A percentile compares a stretch with the other conserved stretches of the same genome.
phyloP scores from a whole-genome alignment of 495 filamentous ascomycete species.

The Neurospora sp. region DNA sequence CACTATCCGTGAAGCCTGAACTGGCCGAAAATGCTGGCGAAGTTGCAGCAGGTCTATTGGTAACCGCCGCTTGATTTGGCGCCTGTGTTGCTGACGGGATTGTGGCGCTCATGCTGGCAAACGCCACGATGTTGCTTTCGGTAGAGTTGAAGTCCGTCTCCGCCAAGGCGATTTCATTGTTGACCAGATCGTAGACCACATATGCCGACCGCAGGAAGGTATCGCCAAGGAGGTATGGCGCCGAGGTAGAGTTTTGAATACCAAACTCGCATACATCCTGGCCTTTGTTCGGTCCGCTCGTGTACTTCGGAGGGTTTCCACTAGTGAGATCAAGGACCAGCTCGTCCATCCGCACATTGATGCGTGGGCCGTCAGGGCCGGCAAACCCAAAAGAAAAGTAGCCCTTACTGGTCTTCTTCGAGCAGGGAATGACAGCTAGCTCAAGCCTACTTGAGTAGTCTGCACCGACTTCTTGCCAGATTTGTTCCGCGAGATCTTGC shows the following conservation, averaged over 20 bases:
- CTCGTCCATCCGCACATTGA: constrained; percentile 67
- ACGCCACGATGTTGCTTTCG: constrained; percentile 40
- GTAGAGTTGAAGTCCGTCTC: constrained; percentile 81
- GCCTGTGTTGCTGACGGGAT: constrained; percentile 42
- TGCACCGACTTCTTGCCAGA: constrained; percentile 65
- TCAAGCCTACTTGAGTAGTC: constrained; percentile 35
- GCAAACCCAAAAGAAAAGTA: constrained; percentile 68
- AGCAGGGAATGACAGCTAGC: constrained; percentile 62
- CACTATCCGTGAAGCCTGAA: constrained; percentile 23
- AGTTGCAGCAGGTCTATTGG: constrained; percentile 18
- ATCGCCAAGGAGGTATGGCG: constrained; percentile 72
- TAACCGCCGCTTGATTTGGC: constrained; percentile 29
- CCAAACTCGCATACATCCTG: constrained; percentile 60
- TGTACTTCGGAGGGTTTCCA: constrained; percentile 38
- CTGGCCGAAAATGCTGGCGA: constrained; percentile 30
- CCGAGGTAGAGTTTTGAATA: constrained; percentile 55
- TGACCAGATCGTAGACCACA: constrained; percentile 85
- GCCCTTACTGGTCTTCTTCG: constrained; percentile 47
- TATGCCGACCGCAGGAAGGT: constrained; percentile 91
- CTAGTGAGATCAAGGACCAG: constrained; percentile 55
- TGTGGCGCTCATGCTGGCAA: constrained; percentile 36
- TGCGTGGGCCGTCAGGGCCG: constrained; percentile 47
- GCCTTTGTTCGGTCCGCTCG: constrained; percentile 39
- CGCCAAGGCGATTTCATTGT: constrained; percentile 80
- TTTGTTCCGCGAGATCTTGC: constrained; percentile 48